Evolutionary conservation across 202 grass and related monocot species (phyloP), one percentile per base, ranked within the genome.

Genomic region (Panicum hallii): DNA sequence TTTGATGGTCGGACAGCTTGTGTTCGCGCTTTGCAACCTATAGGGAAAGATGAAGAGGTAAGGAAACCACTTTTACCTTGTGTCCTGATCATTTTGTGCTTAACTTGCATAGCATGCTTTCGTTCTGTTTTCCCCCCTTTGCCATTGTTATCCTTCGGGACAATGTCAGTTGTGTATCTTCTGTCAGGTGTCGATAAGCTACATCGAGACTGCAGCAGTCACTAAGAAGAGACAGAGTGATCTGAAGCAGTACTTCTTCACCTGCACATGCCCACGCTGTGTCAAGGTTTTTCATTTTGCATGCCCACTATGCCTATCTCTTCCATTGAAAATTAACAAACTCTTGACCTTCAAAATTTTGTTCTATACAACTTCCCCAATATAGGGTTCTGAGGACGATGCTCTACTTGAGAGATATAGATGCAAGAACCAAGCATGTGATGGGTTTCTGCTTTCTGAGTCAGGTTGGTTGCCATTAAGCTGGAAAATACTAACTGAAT

Each of bases 241-340:
- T 89, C 87, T 98, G 42, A 98, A 92, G 44, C 93, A 94, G 48
- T 95, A 98, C 69, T 98, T 92, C 74, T 98, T 98, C 84, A 94
- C 72, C 55, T 98, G 93, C 84, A 77, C 44, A 75, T 98, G 96
- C 84, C 49, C 74, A 75, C 79, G 88, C 36, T 98, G 96, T 80
- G 61, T 83, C 43, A 88, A 98, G 93, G 96, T 98, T 87, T 83
- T 81, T 46, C 63, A 42, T 82, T 56, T 68, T 86, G 17, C 22
- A 44, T 78, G 22, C 52, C 1, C 46, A 36, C 5, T 72, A 68
- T 85, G 83, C 76, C 74, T 17, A 57, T 80, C 15, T 63, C 20
- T 60, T 71, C 45, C 41, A 48, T 69, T 47, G 40, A 19, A 82
- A 83, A 79, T 75, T 71, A 22, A 72, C 23, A 49, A 34, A 47